A percentile compares a stretch with the other conserved stretches of the same genome.
phyloP scores from a whole-genome alignment of 2,329 filamentous ascomycete genomes.

The Monosporascus sp. region DNA sequence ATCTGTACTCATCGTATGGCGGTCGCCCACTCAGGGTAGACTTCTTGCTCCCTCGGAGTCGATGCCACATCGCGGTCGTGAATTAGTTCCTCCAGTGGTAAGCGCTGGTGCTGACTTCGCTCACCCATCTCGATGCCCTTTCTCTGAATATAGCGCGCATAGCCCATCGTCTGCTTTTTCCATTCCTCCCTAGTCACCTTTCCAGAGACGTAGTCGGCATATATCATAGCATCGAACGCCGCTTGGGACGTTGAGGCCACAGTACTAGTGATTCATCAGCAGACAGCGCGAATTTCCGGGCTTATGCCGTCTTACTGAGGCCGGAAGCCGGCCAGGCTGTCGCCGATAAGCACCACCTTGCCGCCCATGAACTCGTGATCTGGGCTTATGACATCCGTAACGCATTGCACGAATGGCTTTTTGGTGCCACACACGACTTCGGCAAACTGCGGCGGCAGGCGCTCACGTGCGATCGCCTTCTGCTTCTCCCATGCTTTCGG shows the following conservation, averaged over 20 bases:
- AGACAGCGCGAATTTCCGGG: background rate
- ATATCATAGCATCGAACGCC: conserved; percentile 30
- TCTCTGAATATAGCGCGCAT: conserved; percentile 28
- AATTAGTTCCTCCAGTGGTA: conserved; percentile 28
- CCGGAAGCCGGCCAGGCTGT: conserved; percentile 38
- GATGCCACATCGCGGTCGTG: conserved; percentile 30
- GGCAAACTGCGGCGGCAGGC: conserved; percentile 33
- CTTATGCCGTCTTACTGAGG: conserved; percentile 25
- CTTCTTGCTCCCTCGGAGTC: conserved; percentile 23
- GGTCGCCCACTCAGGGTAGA: conserved; percentile 29
- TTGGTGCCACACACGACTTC: conserved; percentile 34
- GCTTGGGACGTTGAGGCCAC: conserved; percentile 38
- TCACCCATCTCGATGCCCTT: conserved; percentile 31
- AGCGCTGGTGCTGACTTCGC: conserved; percentile 26
- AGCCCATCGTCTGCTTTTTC: conserved; percentile 30
- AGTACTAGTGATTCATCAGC: conserved; percentile 13
- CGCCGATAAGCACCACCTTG: conserved; percentile 36
- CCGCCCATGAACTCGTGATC: conserved; percentile 30
- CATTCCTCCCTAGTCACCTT: conserved; percentile 26
- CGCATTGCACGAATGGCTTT: conserved; percentile 36
- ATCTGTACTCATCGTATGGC: conserved; percentile 12
- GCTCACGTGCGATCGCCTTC: conserved; percentile 23
- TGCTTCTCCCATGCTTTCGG: conserved; percentile 30
- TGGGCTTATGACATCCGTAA: conserved; percentile 33
- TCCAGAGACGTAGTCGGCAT: conserved; percentile 28